phyloP scores from a whole-genome alignment of 208 protist genomes.

The Acanthamoeba divionensis region DNA sequence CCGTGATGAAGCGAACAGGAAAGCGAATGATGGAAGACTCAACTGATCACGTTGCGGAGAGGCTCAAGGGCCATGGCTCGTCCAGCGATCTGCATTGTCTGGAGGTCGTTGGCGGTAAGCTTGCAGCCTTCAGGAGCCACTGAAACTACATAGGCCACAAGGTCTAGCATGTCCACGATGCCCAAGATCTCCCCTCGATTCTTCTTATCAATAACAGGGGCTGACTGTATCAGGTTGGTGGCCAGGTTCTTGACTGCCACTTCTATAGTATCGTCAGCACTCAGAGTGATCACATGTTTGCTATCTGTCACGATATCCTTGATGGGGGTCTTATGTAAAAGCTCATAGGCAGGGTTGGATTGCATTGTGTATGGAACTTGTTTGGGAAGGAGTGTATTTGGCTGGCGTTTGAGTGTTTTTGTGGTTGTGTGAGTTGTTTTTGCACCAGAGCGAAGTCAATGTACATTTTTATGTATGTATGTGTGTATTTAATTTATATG shows the following conservation, averaged over 20 bases:
- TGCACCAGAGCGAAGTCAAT: too few relatives aligned
- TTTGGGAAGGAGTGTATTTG: too few relatives aligned
- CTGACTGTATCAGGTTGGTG: constrained; percentile 18
- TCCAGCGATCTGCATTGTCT: constrained; percentile 33
- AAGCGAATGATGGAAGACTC: neutral
- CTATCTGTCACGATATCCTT: neutral
- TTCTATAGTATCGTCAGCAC: constrained; percentile 18
- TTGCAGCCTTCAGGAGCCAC: neutral
- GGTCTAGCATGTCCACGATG: constrained; percentile 51
- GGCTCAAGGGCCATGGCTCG: constrained; percentile 44
- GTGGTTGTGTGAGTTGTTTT: too few relatives aligned
- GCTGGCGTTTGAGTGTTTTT: too few relatives aligned
- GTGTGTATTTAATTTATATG: too few relatives aligned
- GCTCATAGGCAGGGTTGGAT: neutral
- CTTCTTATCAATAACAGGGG: constrained; percentile 32
- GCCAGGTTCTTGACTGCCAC: constrained; percentile 6
- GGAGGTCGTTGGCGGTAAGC: constrained; percentile 2
- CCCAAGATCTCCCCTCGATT: constrained; percentile 41
- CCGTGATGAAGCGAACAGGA: neutral
- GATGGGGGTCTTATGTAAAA: neutral
- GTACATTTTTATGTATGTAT: too few relatives aligned
- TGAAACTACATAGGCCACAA: constrained; percentile 23
- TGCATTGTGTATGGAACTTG: too few relatives aligned
- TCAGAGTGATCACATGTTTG: neutral
- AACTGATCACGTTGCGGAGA: constrained; percentile 36